phyloP scores from a whole-genome alignment of 441 rosid genomes.

The Adansonia madagascariensis region DNA sequence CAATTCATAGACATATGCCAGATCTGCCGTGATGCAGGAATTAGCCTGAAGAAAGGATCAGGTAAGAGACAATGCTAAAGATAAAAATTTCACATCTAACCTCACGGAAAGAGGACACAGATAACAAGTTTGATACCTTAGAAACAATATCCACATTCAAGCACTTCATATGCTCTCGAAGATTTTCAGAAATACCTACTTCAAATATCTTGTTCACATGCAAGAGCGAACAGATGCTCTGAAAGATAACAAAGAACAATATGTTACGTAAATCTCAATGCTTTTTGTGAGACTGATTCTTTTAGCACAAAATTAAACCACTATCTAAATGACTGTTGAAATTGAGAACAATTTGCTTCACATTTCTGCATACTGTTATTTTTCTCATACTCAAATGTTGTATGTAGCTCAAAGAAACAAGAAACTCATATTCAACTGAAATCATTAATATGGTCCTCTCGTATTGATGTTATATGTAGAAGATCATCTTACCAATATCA shows the following conservation, averaged over 20 bases:
- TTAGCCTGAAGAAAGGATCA: conserved; percentile 60
- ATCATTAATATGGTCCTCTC: not conserved
- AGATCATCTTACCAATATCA: not conserved
- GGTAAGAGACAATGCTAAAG: not conserved
- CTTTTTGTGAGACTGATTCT: not conserved
- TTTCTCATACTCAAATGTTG: not conserved
- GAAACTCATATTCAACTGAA: not conserved
- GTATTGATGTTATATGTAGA: conserved; percentile 17
- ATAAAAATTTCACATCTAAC: conserved; percentile 16
- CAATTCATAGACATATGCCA: conserved; percentile 90
- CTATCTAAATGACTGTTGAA: not conserved
- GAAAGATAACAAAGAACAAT: conserved; percentile 26
- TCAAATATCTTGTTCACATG: conserved; percentile 85
- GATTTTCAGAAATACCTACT: conserved; percentile 76
- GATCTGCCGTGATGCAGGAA: conserved; percentile 73
- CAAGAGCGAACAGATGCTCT: conserved; percentile 87
- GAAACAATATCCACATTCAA: conserved; percentile 70
- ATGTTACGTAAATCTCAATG: conserved; percentile 6
- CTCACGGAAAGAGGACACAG: conserved; percentile 21
- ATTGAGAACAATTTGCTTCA: not conserved
- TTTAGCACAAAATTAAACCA: conserved; percentile 19
- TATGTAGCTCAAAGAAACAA: conserved; percentile 5
- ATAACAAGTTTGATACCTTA: conserved; percentile 54
- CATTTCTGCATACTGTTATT: not conserved
- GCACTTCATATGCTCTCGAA: conserved; percentile 63